These are phyloP conservation scores for Austroboletus novae-zelandiae DNA, from an alignment of 1,284 basidiomycete genomes.

Conservation along the genomic window DNA sequence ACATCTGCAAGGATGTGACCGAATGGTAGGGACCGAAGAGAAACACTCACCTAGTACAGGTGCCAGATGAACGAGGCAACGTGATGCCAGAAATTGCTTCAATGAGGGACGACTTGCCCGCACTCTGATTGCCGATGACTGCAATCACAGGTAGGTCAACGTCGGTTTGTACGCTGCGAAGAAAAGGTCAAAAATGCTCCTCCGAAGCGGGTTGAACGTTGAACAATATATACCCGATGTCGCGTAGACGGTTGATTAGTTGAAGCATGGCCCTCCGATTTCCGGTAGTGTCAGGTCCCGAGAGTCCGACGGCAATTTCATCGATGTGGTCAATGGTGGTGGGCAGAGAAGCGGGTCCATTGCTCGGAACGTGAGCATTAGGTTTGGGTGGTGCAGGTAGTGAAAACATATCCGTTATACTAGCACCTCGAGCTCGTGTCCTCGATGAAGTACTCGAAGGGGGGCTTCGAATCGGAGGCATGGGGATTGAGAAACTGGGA, in stretches of 20 bases:
- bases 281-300: neutral
- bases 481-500: no score
- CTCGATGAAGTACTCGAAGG: no score
- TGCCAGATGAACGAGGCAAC: conserved; percentile 55
- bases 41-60: conserved; percentile 54
- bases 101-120: conserved; percentile 69
- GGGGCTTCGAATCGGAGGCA: no score
- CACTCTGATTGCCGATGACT: conserved; percentile 61
- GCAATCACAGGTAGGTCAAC: conserved; percentile 61
- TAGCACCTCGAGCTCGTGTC: no score
- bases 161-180: conserved; percentile 21
- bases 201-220: conserved; percentile 26
- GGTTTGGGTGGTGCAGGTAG: no score
- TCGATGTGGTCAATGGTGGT: conserved; percentile 31
- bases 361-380: neutral
- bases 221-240: conserved; percentile 16
- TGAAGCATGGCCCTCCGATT: neutral
- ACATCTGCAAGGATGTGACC: conserved; percentile 41
- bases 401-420: no score
- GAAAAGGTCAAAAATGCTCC: neutral
- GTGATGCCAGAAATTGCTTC: conserved; percentile 69
- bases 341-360: neutral
- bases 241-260: neutral
- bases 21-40: neutral
- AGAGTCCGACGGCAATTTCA: neutral